Evolutionary conservation across 2,329 filamentous ascomycete genomes (phyloP).

Genomic region (Salinomyces thailandicus): DNA sequence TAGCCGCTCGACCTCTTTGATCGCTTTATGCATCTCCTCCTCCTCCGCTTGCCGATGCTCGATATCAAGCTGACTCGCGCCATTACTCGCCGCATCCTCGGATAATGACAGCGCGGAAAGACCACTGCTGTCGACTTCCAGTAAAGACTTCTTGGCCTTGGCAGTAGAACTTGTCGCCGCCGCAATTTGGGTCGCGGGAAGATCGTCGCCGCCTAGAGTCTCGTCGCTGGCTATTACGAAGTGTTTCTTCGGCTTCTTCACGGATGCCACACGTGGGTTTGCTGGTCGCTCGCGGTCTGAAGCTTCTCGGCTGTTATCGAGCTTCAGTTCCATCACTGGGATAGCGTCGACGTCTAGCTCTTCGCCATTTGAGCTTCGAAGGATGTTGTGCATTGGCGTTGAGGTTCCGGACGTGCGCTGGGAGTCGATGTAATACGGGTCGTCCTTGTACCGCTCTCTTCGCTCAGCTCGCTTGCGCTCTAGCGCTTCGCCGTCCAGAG

Average conservation of each 20-base stretch:
- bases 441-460: slow-evolving; percentile 73
- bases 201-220: slow-evolving; percentile 28
- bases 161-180: slow-evolving; percentile 23
- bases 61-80: slow-evolving; percentile 40
- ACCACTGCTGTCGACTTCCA: slow-evolving; percentile 80
- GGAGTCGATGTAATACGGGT: slow-evolving; percentile 80
- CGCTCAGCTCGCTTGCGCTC: slow-evolving; percentile 67
- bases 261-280: slow-evolving; percentile 4
- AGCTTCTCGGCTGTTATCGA: slow-evolving; percentile 38
- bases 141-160: slow-evolving; percentile 51
- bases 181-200: slow-evolving; percentile 4
- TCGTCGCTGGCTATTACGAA: slow-evolving; percentile 40
- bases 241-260: slow-evolving; percentile 25
- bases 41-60: slow-evolving; percentile 67
- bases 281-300: slow-evolving; percentile 6
- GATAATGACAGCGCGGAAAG: slow-evolving; percentile 64
- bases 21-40: slow-evolving; percentile 75
- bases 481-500: slow-evolving; percentile 63
- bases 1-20: slow-evolving; percentile 78
- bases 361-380: slow-evolving; percentile 55
- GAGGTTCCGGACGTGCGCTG: slow-evolving; percentile 46
- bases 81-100: slow-evolving; percentile 29
- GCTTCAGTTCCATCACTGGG: slow-evolving; percentile 84
- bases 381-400: slow-evolving; percentile 70
- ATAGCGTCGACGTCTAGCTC: slow-evolving; percentile 88